Base-by-base conservation (phyloP, 495 filamentous ascomycete species). In the Pseudomonodictys pantanalensis region DNA sequence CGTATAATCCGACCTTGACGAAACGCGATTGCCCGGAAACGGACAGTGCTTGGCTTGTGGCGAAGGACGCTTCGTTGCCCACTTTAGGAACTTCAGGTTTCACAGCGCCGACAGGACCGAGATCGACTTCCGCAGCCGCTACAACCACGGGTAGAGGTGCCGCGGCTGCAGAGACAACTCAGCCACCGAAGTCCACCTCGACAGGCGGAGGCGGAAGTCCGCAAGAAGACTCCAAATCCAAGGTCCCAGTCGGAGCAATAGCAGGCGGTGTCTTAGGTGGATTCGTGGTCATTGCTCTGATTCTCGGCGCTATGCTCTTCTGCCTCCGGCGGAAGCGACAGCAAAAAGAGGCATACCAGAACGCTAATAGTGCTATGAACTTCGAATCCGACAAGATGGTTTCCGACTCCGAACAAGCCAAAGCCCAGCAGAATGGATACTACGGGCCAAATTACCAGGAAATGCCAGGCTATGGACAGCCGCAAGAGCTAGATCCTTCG, bases 401-500 rank as follows among this genome's bases (percentile, higher is more conserved):
- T 2, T 5, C n/a, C 23, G 30, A 28, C 6, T 25, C 52, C 29
- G 39, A 46, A 20, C 23, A 59, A 47, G 47, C 28, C 32, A 52
- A 43, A 22, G 15, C 6, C 3, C 6, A 12, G 10, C 43, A 12
- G 22, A 39, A 58, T 26, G 56, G 24, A 5, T 53, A 24, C 30
- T 54, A 60, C 42, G 49, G 50, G 9, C 58, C 49, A 15, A 6
- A 25, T 7, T 35, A 48, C 25, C 50, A 35, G 12, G 58, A 60
- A 28, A 11, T 60, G 2, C 15, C n/a, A 3, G 29, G 29, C 2
- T 41, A 53, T 11, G 29, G 18, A 6, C 2, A 20, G 2, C 10
- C 18, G 29, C 42, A 30, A 39, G 58, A 60, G 22, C 23, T 60
- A 23, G 49, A 60, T 49, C 58, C 58, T 7, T 18, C 42, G 26